Conservation (phyloP, 805 yeast species). For the Spathaspora passalidarum region DNA sequence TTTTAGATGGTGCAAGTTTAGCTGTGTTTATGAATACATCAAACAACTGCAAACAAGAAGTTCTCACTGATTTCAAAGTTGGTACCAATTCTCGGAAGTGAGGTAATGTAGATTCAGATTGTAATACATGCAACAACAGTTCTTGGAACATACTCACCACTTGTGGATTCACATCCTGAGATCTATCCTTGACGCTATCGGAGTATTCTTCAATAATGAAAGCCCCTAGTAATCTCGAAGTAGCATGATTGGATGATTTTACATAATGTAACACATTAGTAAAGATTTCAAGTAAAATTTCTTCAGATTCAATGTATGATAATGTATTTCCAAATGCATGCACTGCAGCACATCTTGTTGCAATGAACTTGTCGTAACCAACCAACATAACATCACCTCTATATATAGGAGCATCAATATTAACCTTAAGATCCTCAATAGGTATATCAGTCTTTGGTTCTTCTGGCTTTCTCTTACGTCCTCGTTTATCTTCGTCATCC, state of each 20-base stretch:
- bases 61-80: slow-evolving; percentile 76
- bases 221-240: slow-evolving; percentile 73
- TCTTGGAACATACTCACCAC: slow-evolving; percentile 20
- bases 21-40: slow-evolving; percentile 77
- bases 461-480: slow-evolving; percentile 46
- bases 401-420: slow-evolving; percentile 90
- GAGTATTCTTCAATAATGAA: slow-evolving; percentile 72
- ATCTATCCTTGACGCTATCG: slow-evolving; percentile 19
- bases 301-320: slow-evolving; percentile 44
- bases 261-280: slow-evolving; percentile 40
- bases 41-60: slow-evolving; percentile 80
- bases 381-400: slow-evolving; percentile 87
- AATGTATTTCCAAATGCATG: slow-evolving; percentile 68
- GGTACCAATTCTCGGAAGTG: slow-evolving; percentile 84
- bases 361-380: slow-evolving; percentile 68
- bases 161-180: slow-evolving; percentile 12
- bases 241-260: slow-evolving; percentile 59
- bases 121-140: slow-evolving; percentile 33
- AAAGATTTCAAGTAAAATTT: slow-evolving; percentile 38
- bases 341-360: slow-evolving; percentile 75
- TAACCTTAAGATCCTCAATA: slow-evolving; percentile 61
- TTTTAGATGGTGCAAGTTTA: slow-evolving; percentile 61
- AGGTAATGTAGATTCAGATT: slow-evolving; percentile 41
- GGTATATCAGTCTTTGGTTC: slow-evolving; percentile 38
- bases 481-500: slow-evolving; percentile 32